phyloP scores from a whole-genome alignment of 2,329 filamentous ascomycete genomes.

The Simplicillium sp. region DNA sequence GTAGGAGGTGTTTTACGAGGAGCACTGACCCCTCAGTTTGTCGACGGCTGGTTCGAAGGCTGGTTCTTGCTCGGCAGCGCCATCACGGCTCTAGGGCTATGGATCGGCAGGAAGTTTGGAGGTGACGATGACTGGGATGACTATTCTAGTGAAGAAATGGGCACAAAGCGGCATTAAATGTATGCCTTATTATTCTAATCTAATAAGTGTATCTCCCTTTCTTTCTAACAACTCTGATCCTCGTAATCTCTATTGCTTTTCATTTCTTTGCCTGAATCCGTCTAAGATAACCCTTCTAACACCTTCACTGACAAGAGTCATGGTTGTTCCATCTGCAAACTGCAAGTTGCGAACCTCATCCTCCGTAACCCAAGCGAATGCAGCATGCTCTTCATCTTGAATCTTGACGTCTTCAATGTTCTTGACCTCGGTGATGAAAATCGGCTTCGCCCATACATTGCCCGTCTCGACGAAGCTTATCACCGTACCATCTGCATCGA shows the following conservation, averaged over 20 bases:
- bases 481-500: constrained; percentile 12
- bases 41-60: constrained; percentile 74
- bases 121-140: constrained; percentile 52
- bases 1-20: constrained; percentile 71
- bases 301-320: constrained; percentile 22
- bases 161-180: constrained; percentile 51
- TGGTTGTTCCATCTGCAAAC: constrained; percentile 14
- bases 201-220: no score
- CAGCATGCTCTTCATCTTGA: constrained; percentile 26
- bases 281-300: constrained; percentile 20
- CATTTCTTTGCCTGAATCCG: constrained; percentile 16
- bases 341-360: constrained; percentile 18
- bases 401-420: constrained; percentile 15
- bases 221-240: no score
- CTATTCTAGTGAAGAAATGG: constrained; percentile 58
- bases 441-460: constrained; percentile 18
- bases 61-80: constrained; percentile 69
- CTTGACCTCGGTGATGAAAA: constrained; percentile 17
- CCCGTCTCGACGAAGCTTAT: constrained; percentile 15
- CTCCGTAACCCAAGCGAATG: constrained; percentile 28
- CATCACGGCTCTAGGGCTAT: constrained; percentile 61
- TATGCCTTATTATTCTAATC: background rate
- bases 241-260: background rate
- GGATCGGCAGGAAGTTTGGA: constrained; percentile 55
- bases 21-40: constrained; percentile 52